Base-by-base conservation (phyloP, 805 yeast species). In the Citeromyces nyonsensis region DNA sequence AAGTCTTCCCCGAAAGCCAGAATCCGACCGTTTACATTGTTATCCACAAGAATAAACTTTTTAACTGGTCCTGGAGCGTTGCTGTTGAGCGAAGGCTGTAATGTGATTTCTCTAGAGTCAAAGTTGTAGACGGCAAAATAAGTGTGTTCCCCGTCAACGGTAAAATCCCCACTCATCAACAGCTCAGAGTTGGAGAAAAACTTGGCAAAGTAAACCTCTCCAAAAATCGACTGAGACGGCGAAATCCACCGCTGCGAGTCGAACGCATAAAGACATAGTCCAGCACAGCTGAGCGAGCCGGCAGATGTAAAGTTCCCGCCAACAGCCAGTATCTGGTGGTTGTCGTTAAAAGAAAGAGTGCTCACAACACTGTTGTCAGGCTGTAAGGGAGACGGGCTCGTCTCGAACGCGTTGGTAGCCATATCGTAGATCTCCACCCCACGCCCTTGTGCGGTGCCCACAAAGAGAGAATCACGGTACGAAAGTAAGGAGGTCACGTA, bases 301-400 rank as follows among this genome's bases (percentile, higher is more conserved):
- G 80, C 74, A 13, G 59, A 48, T 13, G 61, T 64, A 47, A 81
- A 84, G 28, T 66, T 59, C 15, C 96, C 95, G 26, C 80, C 94
- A 9, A 81, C 81, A 22, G 75, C 58, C 18, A 84, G 52, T 12
- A 59, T 42, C 20, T 60, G 56, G 20, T 51, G 53, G 15, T 56
- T 57, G 24, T 63, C 59, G 24, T 56, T 55, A 11, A 63, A 39
- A 11, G 51, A 49, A 33, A 68, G 49, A 1, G 69, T 49, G 10
- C 59, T 57, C 10, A 73, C 61, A 4, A 40, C 38, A 3, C 56
- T 52, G n/a, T n/a, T n/a, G n/a, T n/a, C n/a, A n/a, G n/a, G n/a
- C n/a, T n/a, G n/a, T n/a, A n/a, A n/a, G n/a, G n/a, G n/a, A n/a
- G n/a, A n/a, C n/a, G n/a, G n/a, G n/a, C n/a, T n/a, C n/a, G n/a